Evolutionary conservation across 192 early-diverging fungal genomes (phyloP).

Genomic region (Mortierella claussenii): DNA sequence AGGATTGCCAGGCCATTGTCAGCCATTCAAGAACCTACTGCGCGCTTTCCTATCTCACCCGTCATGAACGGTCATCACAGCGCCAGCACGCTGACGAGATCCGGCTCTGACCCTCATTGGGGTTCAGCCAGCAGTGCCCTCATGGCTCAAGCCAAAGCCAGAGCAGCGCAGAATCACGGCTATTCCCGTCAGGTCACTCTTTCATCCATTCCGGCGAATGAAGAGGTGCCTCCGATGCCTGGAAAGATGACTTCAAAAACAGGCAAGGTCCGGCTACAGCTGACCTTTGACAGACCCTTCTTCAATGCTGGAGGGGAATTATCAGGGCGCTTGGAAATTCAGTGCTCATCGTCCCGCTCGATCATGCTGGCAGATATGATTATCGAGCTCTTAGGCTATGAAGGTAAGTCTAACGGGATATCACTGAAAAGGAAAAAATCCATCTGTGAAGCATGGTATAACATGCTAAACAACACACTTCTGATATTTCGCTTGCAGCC

Average conservation of each 20-base stretch:
- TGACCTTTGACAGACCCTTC: conserved; percentile 41
- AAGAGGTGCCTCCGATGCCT: conserved; percentile 38
- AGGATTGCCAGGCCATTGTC: conserved; percentile 2
- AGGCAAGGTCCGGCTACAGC: conserved; percentile 41
- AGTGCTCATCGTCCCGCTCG: conserved; percentile 43
- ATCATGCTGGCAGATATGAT: conserved; percentile 44
- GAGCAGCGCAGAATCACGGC: background rate
- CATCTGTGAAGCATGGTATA: background rate
- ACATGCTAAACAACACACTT: too few relatives aligned
- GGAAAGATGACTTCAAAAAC: conserved; percentile 45
- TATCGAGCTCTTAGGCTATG: conserved; percentile 48
- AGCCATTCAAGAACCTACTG: conserved; percentile 1
- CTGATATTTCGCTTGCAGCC: conserved; percentile 1
- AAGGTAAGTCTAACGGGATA: conserved; percentile 13
- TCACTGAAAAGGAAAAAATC: background rate
- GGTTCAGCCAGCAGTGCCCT: background rate
- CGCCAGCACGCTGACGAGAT: background rate
- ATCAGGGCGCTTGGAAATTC: conserved; percentile 42
- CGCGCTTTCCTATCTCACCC: background rate
- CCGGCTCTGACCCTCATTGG: conserved; percentile 11
- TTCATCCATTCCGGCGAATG: conserved; percentile 26
- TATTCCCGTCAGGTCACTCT: conserved; percentile 44
- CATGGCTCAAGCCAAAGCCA: background rate
- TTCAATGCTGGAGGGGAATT: conserved; percentile 53
- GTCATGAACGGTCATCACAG: background rate